Percentiles rank a stretch among this genome's conserved stretches.
Conservation (phyloP, 257 asterid species). For the Lycium ferocissimum region DNA sequence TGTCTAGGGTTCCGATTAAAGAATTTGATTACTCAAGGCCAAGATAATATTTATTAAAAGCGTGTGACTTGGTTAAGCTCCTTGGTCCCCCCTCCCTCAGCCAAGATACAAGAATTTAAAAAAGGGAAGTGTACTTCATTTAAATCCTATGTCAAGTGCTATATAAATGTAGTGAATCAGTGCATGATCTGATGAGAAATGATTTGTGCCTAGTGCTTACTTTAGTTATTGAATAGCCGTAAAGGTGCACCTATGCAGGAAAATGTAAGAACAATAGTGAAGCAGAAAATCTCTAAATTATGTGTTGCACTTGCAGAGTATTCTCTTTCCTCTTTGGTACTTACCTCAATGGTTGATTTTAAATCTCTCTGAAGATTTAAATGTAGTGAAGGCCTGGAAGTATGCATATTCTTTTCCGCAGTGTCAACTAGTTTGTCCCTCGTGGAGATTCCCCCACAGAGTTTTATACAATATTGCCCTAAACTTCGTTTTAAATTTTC, state of each 20-base stretch:
- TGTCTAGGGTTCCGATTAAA: background rate
- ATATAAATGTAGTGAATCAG: background rate
- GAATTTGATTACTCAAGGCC: background rate
- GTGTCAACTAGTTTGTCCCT: constrained; percentile 19
- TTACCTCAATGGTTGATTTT: background rate
- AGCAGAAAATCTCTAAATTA: background rate
- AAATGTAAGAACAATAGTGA: background rate
- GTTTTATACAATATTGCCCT: background rate
- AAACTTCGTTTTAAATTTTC: too few relatives aligned
- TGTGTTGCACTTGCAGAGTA: too few relatives aligned
- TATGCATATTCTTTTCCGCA: background rate
- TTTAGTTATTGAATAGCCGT: background rate
- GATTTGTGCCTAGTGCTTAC: background rate
- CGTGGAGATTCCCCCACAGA: background rate
- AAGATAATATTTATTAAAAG: background rate
- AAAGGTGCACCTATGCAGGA: background rate
- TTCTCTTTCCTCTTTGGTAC: background rate
- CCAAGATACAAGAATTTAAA: background rate
- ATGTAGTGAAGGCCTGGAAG: background rate
- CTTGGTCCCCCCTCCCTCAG: constrained; percentile 1
- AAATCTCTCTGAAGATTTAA: background rate
- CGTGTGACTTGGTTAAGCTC: constrained; percentile 14
- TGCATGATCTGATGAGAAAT: constrained; percentile 13
- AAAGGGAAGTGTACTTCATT: constrained; percentile 2
- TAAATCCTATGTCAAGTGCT: background rate